Conservation (phyloP, 148 eudicot species). For the Vaccinium myrtillus region DNA sequence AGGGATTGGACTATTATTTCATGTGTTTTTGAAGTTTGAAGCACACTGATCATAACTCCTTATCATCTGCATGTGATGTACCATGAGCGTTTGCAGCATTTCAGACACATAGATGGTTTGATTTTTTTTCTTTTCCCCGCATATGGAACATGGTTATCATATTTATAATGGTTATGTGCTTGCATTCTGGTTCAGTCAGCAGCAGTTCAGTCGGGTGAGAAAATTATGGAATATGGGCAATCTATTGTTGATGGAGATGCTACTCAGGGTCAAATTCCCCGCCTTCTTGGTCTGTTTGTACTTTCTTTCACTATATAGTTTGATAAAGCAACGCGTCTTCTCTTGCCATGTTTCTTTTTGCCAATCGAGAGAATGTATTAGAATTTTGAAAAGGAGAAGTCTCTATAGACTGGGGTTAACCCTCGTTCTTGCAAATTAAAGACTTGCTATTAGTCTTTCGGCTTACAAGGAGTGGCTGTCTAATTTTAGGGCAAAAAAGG, state of each 20-base stretch:
- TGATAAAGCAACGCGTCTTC: neutral
- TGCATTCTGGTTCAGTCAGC: constrained; percentile 52
- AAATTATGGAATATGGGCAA: constrained; percentile 80
- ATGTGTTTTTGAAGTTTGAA: neutral
- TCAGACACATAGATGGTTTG: neutral
- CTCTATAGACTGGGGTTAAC: neutral
- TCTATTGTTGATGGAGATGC: constrained; percentile 71
- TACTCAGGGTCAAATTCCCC: constrained; percentile 74
- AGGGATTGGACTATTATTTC: neutral
- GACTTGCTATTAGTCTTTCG: neutral
- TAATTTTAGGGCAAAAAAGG: neutral
- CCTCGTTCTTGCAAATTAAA: neutral
- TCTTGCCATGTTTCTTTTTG: neutral
- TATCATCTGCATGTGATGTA: neutral
- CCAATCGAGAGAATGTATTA: neutral
- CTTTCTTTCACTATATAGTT: constrained; percentile 8
- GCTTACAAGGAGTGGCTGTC: constrained; percentile 4
- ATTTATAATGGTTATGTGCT: neutral
- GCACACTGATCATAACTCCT: neutral
- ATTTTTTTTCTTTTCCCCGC: no score
- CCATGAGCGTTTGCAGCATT: neutral
- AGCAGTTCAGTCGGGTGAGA: constrained; percentile 75
- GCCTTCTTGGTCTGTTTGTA: constrained; percentile 73
- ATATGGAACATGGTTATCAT: neutral
- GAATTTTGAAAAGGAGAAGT: constrained; percentile 6